These are phyloP conservation scores for Pterulicium gracile DNA, from an alignment of 1,284 basidiomycete species.

Conservation along the genomic window DNA sequence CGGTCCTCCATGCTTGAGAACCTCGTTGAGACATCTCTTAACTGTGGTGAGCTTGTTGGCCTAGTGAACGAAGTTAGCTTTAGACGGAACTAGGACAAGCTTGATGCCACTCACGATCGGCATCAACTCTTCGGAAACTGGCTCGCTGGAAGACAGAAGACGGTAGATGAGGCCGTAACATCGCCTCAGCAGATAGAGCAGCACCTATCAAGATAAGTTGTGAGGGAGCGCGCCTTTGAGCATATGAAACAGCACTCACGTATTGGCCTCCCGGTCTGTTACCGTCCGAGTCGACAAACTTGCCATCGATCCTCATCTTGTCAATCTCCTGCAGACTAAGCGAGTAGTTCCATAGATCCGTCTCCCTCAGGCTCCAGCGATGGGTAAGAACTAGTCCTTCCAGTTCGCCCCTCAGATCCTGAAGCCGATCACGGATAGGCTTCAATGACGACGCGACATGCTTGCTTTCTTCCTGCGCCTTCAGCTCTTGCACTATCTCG, in stretches of 20 bases:
- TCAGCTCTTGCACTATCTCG: conserved; percentile 93
- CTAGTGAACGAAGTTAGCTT: conserved; percentile 26
- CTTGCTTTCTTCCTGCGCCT: conserved; percentile 87
- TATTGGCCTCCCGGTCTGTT: conserved; percentile 88
- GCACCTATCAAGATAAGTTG: conserved; percentile 41
- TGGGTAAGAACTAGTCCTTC: conserved; percentile 91
- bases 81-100: background rate
- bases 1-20: conserved; percentile 92
- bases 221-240: background rate
- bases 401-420: conserved; percentile 76
- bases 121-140: conserved; percentile 97
- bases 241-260: conserved; percentile 32
- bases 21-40: conserved; percentile 96
- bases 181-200: conserved; percentile 86
- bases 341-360: conserved; percentile 92
- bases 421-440: conserved; percentile 91
- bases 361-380: conserved; percentile 95
- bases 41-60: conserved; percentile 90
- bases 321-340: conserved; percentile 94
- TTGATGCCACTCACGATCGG: conserved; percentile 61
- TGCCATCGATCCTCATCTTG: conserved; percentile 92
- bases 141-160: conserved; percentile 93
- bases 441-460: conserved; percentile 82
- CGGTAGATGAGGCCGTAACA: conserved; percentile 97
- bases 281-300: conserved; percentile 92